Base-by-base conservation (phyloP, 805 yeast species). In the Saccharomycopsis sp. region DNA sequence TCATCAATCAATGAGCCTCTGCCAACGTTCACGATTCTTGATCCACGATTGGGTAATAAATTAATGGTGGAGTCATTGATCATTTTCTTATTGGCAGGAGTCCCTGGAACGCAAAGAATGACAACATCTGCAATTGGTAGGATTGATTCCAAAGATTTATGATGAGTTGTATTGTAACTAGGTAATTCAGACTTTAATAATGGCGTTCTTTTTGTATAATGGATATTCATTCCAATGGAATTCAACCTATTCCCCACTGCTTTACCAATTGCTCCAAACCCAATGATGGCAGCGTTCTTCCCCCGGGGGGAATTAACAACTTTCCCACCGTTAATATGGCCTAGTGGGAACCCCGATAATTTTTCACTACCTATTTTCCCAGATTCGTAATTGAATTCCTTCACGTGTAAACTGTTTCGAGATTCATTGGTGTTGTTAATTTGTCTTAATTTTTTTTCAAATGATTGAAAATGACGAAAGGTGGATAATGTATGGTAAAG, bases 1-100 rank as follows among this genome's bases (percentile, higher is more conserved):
- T 82, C 88, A 55, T 82, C 80, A 49, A 80, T 71, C 31, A 87
- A 76, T 2, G 89, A 80, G 15, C 96, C 96, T 53, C 96, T 72
- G 4, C 95, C 92, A 10, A 94, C 85, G 61, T 87, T 87, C 17
- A 46, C 39, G 26, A 78, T 51, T 41, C 74, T 61, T 28, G 66
- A 54, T 3, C 71, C 71, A 28, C 56, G 57, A 31, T 57, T 51
- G 8, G 45, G 45, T 39, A 68, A 58, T 12, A 51, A 39, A 6
- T 56, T 54, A 15, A 76, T 59, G 8, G 72, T 57, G 2, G 60
- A 52, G 20, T 51, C 52, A 49, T 70, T 62, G 31, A 78, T 57
- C 43, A 76, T 49, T 42, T 73, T 74, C 31, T 53, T 49, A 0
- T 83, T 77, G 26, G 63, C 63, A 2, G 67, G 63, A 3, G 74